Percentiles rank a stretch among this genome's conserved stretches.
Conservation (phyloP, 257 asterid species). For the Solanum pinnatisectum region DNA sequence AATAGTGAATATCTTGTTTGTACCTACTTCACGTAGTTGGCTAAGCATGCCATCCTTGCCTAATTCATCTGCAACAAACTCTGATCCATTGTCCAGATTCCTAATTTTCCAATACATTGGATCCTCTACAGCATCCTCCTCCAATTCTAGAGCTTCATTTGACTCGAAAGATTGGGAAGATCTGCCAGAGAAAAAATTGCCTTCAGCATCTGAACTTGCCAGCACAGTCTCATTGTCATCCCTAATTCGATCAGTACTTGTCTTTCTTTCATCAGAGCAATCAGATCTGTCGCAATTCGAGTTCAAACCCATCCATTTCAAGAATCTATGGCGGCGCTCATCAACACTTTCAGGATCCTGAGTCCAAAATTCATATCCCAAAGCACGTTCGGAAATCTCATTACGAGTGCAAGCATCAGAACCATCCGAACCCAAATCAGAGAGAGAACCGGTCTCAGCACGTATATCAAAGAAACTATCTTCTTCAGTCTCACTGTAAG, state of each 20-base stretch:
- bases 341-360: constrained; percentile 46
- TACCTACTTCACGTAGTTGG: constrained; percentile 39
- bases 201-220: constrained; percentile 35
- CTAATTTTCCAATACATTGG: constrained; percentile 24
- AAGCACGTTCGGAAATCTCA: constrained; percentile 23
- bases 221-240: constrained; percentile 28
- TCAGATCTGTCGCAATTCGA: constrained; percentile 23
- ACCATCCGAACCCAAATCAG: constrained; percentile 25
- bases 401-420: constrained; percentile 37
- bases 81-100: constrained; percentile 45
- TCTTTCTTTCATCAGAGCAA: constrained; percentile 7
- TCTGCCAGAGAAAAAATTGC: constrained; percentile 28
- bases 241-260: constrained; percentile 19
- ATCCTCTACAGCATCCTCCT: constrained; percentile 22
- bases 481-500: constrained; percentile 27
- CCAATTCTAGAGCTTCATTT: constrained; percentile 14
- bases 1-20: constrained; percentile 38
- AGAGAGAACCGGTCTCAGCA: constrained; percentile 29
- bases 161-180: constrained; percentile 29
- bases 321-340: constrained; percentile 59
- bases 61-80: constrained; percentile 32
- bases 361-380: constrained; percentile 68
- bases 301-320: constrained; percentile 61
- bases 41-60: constrained; percentile 34
- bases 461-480: constrained; percentile 55